These are phyloP conservation scores for Paecilomyces niveus DNA, from an alignment of 2,329 filamentous ascomycete species.

Conservation along the genomic window DNA sequence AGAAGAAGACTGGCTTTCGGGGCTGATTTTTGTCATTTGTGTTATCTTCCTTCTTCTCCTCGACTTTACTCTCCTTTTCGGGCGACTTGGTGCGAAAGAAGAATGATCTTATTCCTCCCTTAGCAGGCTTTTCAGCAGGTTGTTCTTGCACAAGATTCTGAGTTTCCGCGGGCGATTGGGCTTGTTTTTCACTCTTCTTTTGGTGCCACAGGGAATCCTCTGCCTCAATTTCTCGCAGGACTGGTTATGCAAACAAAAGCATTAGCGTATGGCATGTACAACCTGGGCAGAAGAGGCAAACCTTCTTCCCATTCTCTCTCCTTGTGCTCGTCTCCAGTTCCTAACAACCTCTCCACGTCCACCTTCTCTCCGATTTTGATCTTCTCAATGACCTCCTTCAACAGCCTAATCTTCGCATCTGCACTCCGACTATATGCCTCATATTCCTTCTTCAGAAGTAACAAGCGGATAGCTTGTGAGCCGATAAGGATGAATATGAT, in stretches of 20 bases:
- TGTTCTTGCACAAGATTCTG: not conserved
- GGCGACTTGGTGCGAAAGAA: not conserved
- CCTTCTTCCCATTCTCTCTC: slow-evolving; percentile 87
- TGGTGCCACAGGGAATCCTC: slow-evolving; percentile 33
- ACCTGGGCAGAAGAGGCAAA: slow-evolving; percentile 31
- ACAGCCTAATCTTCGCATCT: slow-evolving; percentile 67
- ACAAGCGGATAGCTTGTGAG: slow-evolving; percentile 90
- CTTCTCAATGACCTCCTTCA: slow-evolving; percentile 57
- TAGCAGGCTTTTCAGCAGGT: not conserved
- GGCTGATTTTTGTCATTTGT: not conserved
- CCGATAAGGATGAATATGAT: slow-evolving; percentile 80
- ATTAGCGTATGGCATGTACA: slow-evolving; percentile 4
- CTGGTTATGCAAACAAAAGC: slow-evolving; percentile 12
- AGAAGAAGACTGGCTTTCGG: not conserved
- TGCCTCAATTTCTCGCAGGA: slow-evolving; percentile 32
- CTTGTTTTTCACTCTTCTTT: slow-evolving; percentile 11
- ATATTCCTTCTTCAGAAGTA: slow-evolving; percentile 70
- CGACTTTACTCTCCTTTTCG: not conserved
- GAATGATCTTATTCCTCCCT: not conserved
- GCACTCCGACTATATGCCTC: slow-evolving; percentile 65
- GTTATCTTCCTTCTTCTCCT: not conserved
- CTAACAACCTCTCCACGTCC: slow-evolving; percentile 75
- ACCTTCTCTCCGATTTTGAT: slow-evolving; percentile 52
- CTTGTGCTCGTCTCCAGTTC: slow-evolving; percentile 65
- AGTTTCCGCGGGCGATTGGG: not conserved